phyloP scores from a whole-genome alignment of 2,329 filamentous ascomycete species.

The Fusarium stilboides region DNA sequence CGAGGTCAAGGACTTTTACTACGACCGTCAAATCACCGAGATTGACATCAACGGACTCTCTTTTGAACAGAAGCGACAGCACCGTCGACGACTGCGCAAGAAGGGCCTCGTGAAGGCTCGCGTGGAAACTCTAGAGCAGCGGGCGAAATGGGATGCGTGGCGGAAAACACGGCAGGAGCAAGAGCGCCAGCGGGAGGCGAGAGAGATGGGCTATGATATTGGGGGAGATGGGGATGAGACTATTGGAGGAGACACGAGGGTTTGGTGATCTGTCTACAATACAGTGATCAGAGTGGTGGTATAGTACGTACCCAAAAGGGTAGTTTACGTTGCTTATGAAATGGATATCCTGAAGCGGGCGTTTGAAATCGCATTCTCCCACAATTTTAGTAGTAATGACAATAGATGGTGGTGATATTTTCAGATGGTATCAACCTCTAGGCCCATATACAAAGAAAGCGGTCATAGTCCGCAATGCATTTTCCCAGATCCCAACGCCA shows the following conservation, averaged over 20 bases:
- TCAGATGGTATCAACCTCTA: slow-evolving; percentile 46
- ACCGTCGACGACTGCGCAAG: slow-evolving; percentile 66
- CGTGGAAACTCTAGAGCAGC: slow-evolving; percentile 58
- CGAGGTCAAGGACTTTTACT: slow-evolving; percentile 63
- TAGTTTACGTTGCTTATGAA: slow-evolving; percentile 29
- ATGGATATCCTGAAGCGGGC: slow-evolving; percentile 40
- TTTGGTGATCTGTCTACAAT: slow-evolving; percentile 39
- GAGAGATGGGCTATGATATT: slow-evolving; percentile 59
- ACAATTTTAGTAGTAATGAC: slow-evolving; percentile 27
- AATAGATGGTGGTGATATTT: slow-evolving; percentile 41
- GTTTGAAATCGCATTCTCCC: slow-evolving; percentile 34
- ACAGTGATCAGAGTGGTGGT: slow-evolving; percentile 10
- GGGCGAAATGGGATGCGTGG: slow-evolving; percentile 63
- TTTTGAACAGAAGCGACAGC: slow-evolving; percentile 63
- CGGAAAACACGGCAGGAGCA: slow-evolving; percentile 57
- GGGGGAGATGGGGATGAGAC: slow-evolving; percentile 52
- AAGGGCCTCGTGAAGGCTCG: slow-evolving; percentile 59
- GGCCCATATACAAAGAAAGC: slow-evolving; percentile 30
- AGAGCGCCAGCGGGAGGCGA: slow-evolving; percentile 58
- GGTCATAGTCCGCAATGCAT: slow-evolving; percentile 23
- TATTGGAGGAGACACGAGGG: slow-evolving; percentile 51
- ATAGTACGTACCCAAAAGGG: not conserved
- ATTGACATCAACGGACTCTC: slow-evolving; percentile 62
- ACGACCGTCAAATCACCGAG: slow-evolving; percentile 62
- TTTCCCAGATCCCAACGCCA: slow-evolving; percentile 48